A percentile compares a stretch with the other conserved stretches of the same genome.
Evolutionary conservation across 2,329 filamentous ascomycete genomes (phyloP).

Genomic region (Neofusicoccum umdonicola): DNA sequence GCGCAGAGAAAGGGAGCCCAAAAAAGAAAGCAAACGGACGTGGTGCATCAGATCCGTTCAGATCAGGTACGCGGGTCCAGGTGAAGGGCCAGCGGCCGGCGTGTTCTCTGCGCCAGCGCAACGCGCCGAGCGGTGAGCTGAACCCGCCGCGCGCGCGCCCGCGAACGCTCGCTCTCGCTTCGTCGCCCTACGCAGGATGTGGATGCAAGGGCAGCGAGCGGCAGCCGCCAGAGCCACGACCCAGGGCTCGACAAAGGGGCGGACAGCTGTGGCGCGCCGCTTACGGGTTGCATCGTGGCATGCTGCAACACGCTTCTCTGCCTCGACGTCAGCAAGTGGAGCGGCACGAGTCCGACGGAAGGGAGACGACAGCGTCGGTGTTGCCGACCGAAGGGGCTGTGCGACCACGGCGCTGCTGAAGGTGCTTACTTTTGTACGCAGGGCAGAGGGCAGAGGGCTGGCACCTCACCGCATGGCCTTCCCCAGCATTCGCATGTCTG

Average conservation of each 20-base stretch:
- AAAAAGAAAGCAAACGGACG: not conserved
- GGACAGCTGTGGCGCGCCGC: not conserved
- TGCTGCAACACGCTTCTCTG: not conserved
- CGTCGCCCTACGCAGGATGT: not conserved
- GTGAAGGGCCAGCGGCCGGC: not conserved
- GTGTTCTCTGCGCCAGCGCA: not conserved
- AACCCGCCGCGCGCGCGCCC: not conserved
- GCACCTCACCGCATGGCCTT: slow-evolving; percentile 13
- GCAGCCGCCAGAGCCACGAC: not conserved
- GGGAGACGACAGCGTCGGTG: slow-evolving; percentile 2
- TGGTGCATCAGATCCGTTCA: slow-evolving; percentile 4
- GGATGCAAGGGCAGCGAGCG: not conserved
- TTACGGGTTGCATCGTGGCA: not conserved
- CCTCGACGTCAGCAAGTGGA: not conserved
- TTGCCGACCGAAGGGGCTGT: slow-evolving; percentile 10
- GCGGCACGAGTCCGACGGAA: not conserved
- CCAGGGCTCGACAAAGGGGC: not conserved
- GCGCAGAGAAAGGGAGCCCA: not conserved
- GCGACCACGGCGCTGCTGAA: not conserved
- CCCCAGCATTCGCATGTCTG: not conserved
- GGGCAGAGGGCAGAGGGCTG: slow-evolving; percentile 2
- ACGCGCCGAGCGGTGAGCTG: slow-evolving; percentile 7
- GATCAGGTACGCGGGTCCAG: not conserved
- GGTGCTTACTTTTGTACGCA: not conserved
- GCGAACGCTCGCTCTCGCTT: slow-evolving; percentile 5